Evolutionary conservation across 345 rosid species (phyloP).

Genomic region (Rhodamnia rubescens): DNA sequence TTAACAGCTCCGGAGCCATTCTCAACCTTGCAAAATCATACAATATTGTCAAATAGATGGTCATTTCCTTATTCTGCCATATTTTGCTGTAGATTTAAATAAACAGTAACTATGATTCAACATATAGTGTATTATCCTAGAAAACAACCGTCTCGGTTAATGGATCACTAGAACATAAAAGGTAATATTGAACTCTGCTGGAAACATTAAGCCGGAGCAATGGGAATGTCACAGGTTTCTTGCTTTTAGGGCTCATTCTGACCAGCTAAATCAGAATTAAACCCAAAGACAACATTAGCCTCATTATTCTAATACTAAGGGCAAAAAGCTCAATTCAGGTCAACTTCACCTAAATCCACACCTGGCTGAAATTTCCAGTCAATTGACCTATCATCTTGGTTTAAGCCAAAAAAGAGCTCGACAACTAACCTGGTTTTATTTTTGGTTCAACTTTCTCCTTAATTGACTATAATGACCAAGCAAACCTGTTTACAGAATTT

Average conservation of each 20-base stretch:
- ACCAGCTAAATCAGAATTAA: neutral
- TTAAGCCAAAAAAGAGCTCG: neutral
- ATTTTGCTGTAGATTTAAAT: neutral
- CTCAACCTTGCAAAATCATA: slow-evolving; percentile 46
- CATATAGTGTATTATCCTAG: neutral
- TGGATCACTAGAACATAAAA: neutral
- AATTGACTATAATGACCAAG: neutral
- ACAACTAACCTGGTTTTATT: neutral
- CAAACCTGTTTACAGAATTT: neutral
- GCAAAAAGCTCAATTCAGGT: neutral
- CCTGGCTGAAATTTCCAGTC: neutral
- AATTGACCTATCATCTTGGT: neutral
- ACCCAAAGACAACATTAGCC: neutral
- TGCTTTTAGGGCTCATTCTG: neutral
- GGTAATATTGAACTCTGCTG: neutral
- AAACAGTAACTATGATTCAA: neutral
- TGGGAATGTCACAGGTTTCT: neutral
- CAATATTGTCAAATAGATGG: neutral
- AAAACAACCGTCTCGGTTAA: neutral
- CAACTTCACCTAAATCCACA: neutral
- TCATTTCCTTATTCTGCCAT: neutral
- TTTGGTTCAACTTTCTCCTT: neutral
- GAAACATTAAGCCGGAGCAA: neutral
- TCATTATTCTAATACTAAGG: neutral
- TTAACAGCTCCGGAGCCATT: slow-evolving; percentile 78